Conservation (phyloP, 768 basidiomycete species). For the Lepiota venenata region DNA sequence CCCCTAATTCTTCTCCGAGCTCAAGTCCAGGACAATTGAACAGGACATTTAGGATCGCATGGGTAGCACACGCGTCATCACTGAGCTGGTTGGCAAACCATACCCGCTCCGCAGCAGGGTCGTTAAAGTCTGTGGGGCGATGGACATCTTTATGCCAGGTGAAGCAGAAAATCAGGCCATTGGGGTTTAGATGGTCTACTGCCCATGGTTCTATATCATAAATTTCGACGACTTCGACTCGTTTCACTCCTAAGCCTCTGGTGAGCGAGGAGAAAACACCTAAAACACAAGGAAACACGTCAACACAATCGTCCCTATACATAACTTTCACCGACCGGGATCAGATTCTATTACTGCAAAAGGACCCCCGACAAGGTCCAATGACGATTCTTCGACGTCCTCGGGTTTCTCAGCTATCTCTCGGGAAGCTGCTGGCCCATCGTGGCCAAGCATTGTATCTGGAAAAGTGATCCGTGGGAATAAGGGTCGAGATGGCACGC, state of each 20-base stretch:
- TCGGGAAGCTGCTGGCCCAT: background rate
- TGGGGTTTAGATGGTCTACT: conserved; percentile 53
- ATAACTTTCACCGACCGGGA: conserved; percentile 30
- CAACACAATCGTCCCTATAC: background rate
- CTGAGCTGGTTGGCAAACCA: conserved; percentile 72
- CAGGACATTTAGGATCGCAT: conserved; percentile 57
- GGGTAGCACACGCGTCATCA: conserved; percentile 63
- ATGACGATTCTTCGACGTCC: background rate
- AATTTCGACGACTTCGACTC: conserved; percentile 53
- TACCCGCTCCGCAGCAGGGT: conserved; percentile 51
- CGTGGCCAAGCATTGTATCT: background rate
- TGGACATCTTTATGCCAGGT: conserved; percentile 50
- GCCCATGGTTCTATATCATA: conserved; percentile 66
- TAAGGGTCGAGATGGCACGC: background rate
- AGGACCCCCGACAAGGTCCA: conserved; percentile 58
- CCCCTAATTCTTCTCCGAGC: conserved; percentile 39
- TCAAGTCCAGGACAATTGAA: conserved; percentile 53
- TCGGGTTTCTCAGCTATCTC: background rate
- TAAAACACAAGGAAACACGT: conserved; percentile 14
- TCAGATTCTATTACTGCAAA: conserved; percentile 62
- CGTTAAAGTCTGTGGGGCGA: conserved; percentile 42
- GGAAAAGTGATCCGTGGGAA: background rate
- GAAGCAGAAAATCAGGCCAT: conserved; percentile 64
- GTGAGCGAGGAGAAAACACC: conserved; percentile 60
- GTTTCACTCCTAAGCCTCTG: conserved; percentile 47